These are phyloP conservation scores for Vitis rotundifolia DNA, from an alignment of 164 flowering plant species.

Conservation along the genomic window DNA sequence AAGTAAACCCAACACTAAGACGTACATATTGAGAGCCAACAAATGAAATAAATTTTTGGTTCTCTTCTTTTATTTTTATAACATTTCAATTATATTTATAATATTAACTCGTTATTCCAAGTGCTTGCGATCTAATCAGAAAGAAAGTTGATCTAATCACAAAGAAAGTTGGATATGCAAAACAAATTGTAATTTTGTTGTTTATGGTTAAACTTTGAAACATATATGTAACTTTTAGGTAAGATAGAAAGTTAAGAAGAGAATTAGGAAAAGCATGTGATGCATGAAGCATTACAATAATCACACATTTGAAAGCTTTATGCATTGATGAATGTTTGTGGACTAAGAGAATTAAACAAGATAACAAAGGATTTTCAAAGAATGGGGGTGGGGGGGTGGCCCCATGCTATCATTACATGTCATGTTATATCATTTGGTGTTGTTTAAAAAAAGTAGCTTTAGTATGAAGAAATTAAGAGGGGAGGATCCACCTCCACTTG, in stretches of 20 bases:
- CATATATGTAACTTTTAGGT: background rate
- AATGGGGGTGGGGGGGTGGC: background rate
- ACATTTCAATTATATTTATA: no score
- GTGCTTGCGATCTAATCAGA: background rate
- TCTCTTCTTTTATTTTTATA: no score
- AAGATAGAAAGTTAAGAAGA: slow-evolving; percentile 8
- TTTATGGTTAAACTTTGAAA: slow-evolving; percentile 6
- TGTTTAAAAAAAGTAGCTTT: slow-evolving; percentile 9
- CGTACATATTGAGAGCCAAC: no score
- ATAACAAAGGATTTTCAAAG: background rate
- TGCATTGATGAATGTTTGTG: slow-evolving; percentile 1
- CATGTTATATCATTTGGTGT: slow-evolving; percentile 25
- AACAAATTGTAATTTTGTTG: slow-evolving; percentile 9
- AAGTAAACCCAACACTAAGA: no score
- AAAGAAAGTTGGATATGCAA: background rate
- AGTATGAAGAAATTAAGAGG: slow-evolving; percentile 9
- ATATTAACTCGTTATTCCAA: background rate
- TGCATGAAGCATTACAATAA: slow-evolving; percentile 9
- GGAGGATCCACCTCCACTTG: slow-evolving; percentile 11
- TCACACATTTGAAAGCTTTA: slow-evolving; percentile 27
- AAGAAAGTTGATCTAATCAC: no score
- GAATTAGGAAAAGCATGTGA: slow-evolving; percentile 19
- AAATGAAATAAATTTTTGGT: no score
- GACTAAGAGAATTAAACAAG: slow-evolving; percentile 1
- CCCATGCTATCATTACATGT: slow-evolving; percentile 28